Conservation (phyloP, 1,284 basidiomycete species). For the Ganoderma multipileum region DNA sequence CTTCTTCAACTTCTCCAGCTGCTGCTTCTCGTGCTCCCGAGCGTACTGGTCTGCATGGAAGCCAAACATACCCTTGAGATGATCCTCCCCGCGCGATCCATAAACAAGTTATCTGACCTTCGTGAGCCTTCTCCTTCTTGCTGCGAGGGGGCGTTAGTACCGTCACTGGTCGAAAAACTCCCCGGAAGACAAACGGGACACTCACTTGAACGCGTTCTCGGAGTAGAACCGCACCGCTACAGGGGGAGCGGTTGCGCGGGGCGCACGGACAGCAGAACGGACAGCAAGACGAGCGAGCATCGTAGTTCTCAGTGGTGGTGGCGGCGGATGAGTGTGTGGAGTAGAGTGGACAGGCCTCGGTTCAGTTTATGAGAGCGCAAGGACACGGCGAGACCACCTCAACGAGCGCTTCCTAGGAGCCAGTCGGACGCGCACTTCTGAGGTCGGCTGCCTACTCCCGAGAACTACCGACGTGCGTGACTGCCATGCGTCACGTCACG, state of each 20-base stretch:
- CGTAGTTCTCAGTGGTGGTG: constrained; percentile 27
- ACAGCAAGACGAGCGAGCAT: constrained; percentile 57
- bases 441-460: constrained; percentile 24
- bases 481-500: constrained; percentile 38
- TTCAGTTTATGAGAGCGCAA: constrained; percentile 1
- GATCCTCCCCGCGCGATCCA: too few relatives aligned
- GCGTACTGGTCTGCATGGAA: constrained; percentile 61
- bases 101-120: constrained; percentile 51
- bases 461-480: constrained; percentile 28
- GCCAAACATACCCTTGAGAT: not conserved
- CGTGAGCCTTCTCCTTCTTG: constrained; percentile 77
- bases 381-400: constrained; percentile 1
- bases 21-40: constrained; percentile 59
- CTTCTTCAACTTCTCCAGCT: constrained; percentile 62
- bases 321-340: not conserved
- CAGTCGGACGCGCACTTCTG: constrained; percentile 6
- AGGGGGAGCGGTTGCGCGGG: constrained; percentile 41
- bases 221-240: constrained; percentile 43
- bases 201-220: constrained; percentile 48
- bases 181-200: constrained; percentile 50
- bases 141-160: constrained; percentile 43
- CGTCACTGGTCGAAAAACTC: constrained; percentile 6
- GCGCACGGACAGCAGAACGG: constrained; percentile 50
- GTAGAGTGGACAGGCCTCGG: not conserved
- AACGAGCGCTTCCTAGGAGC: constrained; percentile 13